These are phyloP conservation scores for Xylaria curta DNA, from an alignment of 495 filamentous ascomycete species.

Conservation along the genomic window DNA sequence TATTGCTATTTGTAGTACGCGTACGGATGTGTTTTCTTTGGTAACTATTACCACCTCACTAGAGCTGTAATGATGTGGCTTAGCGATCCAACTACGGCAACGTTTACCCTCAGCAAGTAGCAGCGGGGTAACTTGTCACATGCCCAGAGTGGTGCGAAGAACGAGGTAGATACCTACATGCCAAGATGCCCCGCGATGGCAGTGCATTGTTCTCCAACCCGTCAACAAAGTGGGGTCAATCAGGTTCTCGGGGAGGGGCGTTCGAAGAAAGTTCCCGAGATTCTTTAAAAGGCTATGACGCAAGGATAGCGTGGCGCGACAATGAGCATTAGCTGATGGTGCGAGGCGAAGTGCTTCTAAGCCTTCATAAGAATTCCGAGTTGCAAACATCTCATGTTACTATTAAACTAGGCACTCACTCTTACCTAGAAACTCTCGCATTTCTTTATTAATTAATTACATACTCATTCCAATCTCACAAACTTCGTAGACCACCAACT, in stretches of 20 bases:
- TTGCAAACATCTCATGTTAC: not conserved
- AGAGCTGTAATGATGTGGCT: not conserved
- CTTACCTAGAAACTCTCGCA: not conserved
- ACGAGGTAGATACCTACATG: not conserved
- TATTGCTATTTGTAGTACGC: not conserved
- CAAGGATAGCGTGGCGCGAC: constrained; percentile 13
- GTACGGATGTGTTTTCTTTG: not conserved
- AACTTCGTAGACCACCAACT: not conserved
- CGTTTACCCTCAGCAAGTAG: not conserved
- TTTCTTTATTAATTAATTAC: not conserved
- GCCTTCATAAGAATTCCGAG: not conserved
- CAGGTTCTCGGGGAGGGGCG: not conserved
- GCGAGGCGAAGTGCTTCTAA: constrained; percentile 18
- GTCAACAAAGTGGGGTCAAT: not conserved
- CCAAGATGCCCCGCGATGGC: constrained; percentile 18
- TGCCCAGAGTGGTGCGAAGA: not conserved
- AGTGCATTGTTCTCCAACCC: not conserved
- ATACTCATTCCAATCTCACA: not conserved
- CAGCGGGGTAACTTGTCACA: constrained; percentile 10
- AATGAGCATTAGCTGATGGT: not conserved
- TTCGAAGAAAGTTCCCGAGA: not conserved
- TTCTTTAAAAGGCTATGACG: constrained; percentile 16
- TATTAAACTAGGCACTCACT: constrained; percentile 7
- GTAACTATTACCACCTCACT: not conserved
- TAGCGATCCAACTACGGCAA: constrained; percentile 9